Evolutionary conservation across 169 alveolate genomes (phyloP), one percentile per base, ranked within the genome.

Genomic region (Plasmodium ovale): DNA sequence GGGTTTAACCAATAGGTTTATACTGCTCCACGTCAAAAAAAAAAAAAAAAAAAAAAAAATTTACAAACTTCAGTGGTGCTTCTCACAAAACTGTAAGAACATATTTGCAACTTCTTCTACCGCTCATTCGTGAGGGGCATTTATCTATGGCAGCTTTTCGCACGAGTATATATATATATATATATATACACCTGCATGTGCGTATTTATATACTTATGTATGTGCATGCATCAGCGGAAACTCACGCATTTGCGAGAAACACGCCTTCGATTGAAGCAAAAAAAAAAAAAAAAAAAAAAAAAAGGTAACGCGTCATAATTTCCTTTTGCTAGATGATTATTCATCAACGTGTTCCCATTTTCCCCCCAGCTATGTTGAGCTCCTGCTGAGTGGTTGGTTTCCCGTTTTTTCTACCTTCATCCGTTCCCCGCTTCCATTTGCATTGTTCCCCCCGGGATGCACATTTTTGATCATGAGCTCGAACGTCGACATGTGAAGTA

Each of bases 401-500:
- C 21, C 56, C 10, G 56, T 9, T 29, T 53, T 53, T 16, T 31
- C 16, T 71, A 7, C 6, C 49, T 53, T 31, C 3, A 31, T 25
- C 23, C 21, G 16, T 21, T 21, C 25, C 3, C 29, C 68, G 5
- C 54, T 54, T 51, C 51, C 23, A 60, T 72, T 51, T 53, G 6
- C 54, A 35, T 10, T 67, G 53, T 49, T 9, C 77, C 16, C n/a
- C 47, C 58, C 58, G n/a, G n/a, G n/a, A 47, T 54, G 12, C 29
- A 12, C n/a, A 16, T 29, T 53, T 31, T 70, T 70, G 9, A 35
- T 21, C 37, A 85, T 23, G 49, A 68, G 23, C 33, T 85, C 87
- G 51, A 85, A 85, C 5, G 87, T 58, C 23, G 67, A 56, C 27
- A 33, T 27, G 37, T 69, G 87, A 12, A 85, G 73, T 49, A 85